phyloP scores from a whole-genome alignment of 139 green algal species.

The Spirogloea muscicola region DNA sequence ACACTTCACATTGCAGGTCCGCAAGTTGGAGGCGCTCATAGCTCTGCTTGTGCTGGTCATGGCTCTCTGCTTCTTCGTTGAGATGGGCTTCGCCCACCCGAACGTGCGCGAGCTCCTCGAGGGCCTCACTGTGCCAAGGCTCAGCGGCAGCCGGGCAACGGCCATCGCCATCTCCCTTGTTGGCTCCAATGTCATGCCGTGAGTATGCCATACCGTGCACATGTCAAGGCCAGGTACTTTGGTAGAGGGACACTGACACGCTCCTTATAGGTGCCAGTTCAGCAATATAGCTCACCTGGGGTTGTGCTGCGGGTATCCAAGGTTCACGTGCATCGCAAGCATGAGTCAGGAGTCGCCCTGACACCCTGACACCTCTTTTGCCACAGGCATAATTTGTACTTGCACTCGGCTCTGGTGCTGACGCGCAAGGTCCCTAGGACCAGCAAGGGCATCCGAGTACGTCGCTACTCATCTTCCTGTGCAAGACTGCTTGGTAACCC shows the following conservation, averaged over 20 bases:
- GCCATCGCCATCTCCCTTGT: conserved; percentile 57
- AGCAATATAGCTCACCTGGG: no score
- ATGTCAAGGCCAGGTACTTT: no score
- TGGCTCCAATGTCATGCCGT: conserved; percentile 82
- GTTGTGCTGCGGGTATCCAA: no score
- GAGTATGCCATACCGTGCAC: no score
- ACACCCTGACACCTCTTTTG: no score
- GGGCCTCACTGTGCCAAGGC: conserved; percentile 59
- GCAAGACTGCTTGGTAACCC: no score
- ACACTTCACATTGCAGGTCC: conserved; percentile 45
- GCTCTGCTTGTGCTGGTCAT: conserved; percentile 50
- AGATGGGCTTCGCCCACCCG: conserved; percentile 32
- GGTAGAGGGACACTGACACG: no score
- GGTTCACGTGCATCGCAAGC: no score
- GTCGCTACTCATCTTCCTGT: no score
- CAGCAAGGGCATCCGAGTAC: conserved; percentile 8
- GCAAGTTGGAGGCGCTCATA: conserved; percentile 75
- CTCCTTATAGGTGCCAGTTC: no score
- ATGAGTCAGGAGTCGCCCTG: no score
- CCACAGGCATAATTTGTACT: conserved; percentile 81
- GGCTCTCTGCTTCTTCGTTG: conserved; percentile 50
- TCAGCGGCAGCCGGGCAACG: conserved; percentile 38
- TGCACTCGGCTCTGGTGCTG: conserved; percentile 79
- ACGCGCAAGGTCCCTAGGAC: conserved; percentile 37
- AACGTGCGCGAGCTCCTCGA: conserved; percentile 42